Percentiles rank a stretch among this genome's conserved stretches.
Conservation (phyloP, 1,139 yeast genomes). For the Magnusiomyces magnusii region DNA sequence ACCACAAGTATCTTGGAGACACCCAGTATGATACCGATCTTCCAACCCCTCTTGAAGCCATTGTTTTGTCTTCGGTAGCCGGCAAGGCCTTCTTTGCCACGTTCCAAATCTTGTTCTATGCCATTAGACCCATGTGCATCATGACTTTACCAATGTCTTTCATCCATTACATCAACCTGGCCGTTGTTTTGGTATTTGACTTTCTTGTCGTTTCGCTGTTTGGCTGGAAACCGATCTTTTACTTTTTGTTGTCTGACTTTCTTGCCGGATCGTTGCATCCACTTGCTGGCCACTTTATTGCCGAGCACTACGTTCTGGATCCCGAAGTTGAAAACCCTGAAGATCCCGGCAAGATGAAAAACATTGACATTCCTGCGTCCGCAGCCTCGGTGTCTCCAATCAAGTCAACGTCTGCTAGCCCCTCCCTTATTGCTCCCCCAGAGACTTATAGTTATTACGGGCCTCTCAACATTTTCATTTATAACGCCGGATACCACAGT, state of each 20-base stretch:
- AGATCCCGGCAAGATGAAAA: slow-evolving; percentile 18
- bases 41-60: slow-evolving; percentile 72
- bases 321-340: slow-evolving; percentile 28
- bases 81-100: slow-evolving; percentile 91
- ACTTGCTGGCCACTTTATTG: slow-evolving; percentile 90
- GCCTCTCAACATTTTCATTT: slow-evolving; percentile 61
- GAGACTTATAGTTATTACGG: slow-evolving; percentile 93
- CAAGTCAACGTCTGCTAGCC: slow-evolving; percentile 17
- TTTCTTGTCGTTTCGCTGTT: slow-evolving; percentile 45
- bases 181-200: slow-evolving; percentile 55
- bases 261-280: slow-evolving; percentile 92
- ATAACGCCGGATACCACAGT: slow-evolving; percentile 92
- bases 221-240: slow-evolving; percentile 59
- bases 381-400: slow-evolving; percentile 13
- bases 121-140: slow-evolving; percentile 81
- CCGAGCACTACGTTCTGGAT: slow-evolving; percentile 80
- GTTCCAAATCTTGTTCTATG: slow-evolving; percentile 82
- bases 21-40: slow-evolving; percentile 76
- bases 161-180: slow-evolving; percentile 63
- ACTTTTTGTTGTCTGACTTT: slow-evolving; percentile 69
- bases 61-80: slow-evolving; percentile 61
- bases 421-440: slow-evolving; percentile 37
- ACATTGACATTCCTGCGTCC: slow-evolving; percentile 3
- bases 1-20: slow-evolving; percentile 90
- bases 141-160: slow-evolving; percentile 67